Evolutionary conservation across 495 filamentous ascomycete species (phyloP).

Genomic region (Penicillium canariense): DNA sequence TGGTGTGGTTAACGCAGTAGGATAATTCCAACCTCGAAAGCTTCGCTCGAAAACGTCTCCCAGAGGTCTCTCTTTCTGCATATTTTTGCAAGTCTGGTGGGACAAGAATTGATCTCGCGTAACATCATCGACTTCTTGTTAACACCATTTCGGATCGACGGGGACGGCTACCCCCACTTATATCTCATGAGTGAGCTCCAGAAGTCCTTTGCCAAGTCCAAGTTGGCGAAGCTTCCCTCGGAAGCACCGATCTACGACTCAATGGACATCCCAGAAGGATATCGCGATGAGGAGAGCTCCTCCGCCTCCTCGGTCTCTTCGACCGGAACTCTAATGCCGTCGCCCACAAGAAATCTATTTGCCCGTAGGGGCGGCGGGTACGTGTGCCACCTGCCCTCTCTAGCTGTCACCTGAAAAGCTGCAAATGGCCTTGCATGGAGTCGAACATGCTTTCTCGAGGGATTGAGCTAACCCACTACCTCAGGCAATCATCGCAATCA

Average conservation of each 20-base stretch:
- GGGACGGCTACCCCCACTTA: neutral
- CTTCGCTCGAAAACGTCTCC: too few species aligned
- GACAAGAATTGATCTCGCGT: too few species aligned
- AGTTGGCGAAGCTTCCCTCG: slow-evolving; percentile 62
- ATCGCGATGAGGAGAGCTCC: slow-evolving; percentile 63
- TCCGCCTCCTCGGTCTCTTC: slow-evolving; percentile 75
- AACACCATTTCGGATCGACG: neutral
- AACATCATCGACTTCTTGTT: too few species aligned
- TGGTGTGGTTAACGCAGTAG: too few species aligned
- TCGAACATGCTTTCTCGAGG: neutral
- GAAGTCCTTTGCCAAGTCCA: slow-evolving; percentile 77
- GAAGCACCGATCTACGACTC: slow-evolving; percentile 48
- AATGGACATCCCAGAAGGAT: slow-evolving; percentile 22
- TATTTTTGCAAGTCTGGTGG: too few species aligned
- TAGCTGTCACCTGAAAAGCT: neutral
- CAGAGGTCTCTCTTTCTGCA: too few species aligned
- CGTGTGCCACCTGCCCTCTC: slow-evolving; percentile 14
- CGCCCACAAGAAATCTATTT: slow-evolving; percentile 69
- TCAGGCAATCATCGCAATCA: slow-evolving; percentile 34
- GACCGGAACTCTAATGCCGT: slow-evolving; percentile 83
- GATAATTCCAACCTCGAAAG: too few species aligned
- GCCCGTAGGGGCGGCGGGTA: slow-evolving; percentile 62
- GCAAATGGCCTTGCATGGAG: too few species aligned
- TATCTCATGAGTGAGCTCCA: slow-evolving; percentile 79
- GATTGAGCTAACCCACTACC: slow-evolving; percentile 11